Conservation (phyloP, 2,329 filamentous ascomycete species). For the Dendrostoma leiphaemia region DNA sequence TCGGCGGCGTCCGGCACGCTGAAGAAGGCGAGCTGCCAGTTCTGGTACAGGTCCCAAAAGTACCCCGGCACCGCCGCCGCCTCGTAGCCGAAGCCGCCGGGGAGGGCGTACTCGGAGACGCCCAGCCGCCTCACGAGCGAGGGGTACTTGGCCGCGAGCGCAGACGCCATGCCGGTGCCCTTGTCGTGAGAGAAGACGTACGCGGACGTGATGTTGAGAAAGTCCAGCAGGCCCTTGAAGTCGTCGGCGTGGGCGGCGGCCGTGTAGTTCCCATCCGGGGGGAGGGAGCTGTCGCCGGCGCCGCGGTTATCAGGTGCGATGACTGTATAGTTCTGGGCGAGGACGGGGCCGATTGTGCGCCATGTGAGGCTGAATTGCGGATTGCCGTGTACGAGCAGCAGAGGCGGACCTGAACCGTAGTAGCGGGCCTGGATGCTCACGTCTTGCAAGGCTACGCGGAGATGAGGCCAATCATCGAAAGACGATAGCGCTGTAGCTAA, state of each 20-base stretch:
- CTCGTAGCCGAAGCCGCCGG: slow-evolving; percentile 39
- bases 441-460: slow-evolving; percentile 34
- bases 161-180: slow-evolving; percentile 39
- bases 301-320: slow-evolving; percentile 42
- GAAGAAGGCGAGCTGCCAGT: slow-evolving; percentile 44
- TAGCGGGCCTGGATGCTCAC: slow-evolving; percentile 43
- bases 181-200: slow-evolving; percentile 47
- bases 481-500: neutral
- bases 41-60: slow-evolving; percentile 38
- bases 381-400: slow-evolving; percentile 40
- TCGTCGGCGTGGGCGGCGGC: slow-evolving; percentile 37
- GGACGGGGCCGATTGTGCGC: slow-evolving; percentile 37
- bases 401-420: slow-evolving; percentile 35
- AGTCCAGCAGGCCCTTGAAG: slow-evolving; percentile 38
- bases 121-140: slow-evolving; percentile 32
- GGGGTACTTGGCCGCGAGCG: slow-evolving; percentile 37
- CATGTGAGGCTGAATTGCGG: slow-evolving; percentile 39
- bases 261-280: slow-evolving; percentile 37
- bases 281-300: slow-evolving; percentile 38
- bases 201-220: slow-evolving; percentile 38
- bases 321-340: slow-evolving; percentile 41
- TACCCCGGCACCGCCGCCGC: slow-evolving; percentile 27
- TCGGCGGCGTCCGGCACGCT: slow-evolving; percentile 43
- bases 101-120: slow-evolving; percentile 39
- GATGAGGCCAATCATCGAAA: slow-evolving; percentile 36